Base-by-base conservation (phyloP, 768 basidiomycete species). In the Rhizopogon salebrosus region DNA sequence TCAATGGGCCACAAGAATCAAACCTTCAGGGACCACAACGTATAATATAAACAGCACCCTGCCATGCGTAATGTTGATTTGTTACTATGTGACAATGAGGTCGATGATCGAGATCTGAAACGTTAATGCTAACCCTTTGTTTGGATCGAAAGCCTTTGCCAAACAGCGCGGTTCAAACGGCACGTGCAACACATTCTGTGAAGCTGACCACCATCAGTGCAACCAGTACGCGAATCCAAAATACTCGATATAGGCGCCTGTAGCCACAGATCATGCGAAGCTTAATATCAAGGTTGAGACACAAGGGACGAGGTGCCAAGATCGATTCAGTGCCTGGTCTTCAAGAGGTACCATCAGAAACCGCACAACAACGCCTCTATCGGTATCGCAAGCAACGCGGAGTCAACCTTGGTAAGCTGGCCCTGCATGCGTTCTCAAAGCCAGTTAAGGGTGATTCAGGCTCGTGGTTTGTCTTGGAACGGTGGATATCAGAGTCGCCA, bases 381-480 rank as follows among this genome's bases (percentile, higher is more conserved):
- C 75, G 80, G 35, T 86, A 82, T 69, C 77, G 89, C 57, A 85
- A 83, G 61, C 88, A 89, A 60, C 76, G 83, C 49, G 89, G 89
- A n/a, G 83, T 91, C 5, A 92, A 92, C 65, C 78, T 92, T 9
- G 89, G 89, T 84, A 64, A 64, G 76, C 56, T 27, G 29, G 55
- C 52, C 26, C 48, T 22, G 18, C 54, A 22, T 29, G 27, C 14
- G 37, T 26, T 54, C 45, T 29, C 55, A 52, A 35, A 7, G 39
- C 31, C 41, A 45, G 53, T 41, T 34, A 60, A 48, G 37, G 11
- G 49, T 51, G 24, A 7, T 20, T 24, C 54, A 89, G 86, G 87
- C 1, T 84, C 80, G 6, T 89, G 86, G 87, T 91, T 92, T 56
- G 83, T 87, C 3, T 76, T 89, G 16, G 89, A 92, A 66, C 71